Base-by-base conservation (phyloP, 2,329 filamentous ascomycete genomes). In the Dactylellina leptospora region DNA sequence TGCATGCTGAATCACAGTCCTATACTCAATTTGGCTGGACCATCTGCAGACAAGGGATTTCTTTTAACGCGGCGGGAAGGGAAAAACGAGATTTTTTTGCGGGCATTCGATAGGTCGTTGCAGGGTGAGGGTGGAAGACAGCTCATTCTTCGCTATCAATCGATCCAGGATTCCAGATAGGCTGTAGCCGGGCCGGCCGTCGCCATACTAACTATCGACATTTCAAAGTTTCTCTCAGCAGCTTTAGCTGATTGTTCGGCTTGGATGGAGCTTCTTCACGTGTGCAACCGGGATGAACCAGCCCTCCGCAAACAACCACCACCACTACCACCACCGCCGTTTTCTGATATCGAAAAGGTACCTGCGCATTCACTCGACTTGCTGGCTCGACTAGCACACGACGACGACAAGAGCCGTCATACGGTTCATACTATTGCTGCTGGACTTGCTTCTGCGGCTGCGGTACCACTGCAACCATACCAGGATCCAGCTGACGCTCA, bases 21-120 rank as follows among this genome's bases (percentile, higher is more conserved):
- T 64, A 64, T 53, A 72, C 68, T 72, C 45, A 20, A 72, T 72
- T 63, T 64, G 68, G 68, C 59, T 72, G 68, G 59, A 64, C 59
- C 45, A 54, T 64, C 68, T 58, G 59, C 53, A 55, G 51, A 47
- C 45, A 33, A 58, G 36, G 45, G 40, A 47, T 13, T 54, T 48
- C 60, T 68, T 54, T 27, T 40, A 50, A 42, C 30, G 44, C 23
- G 42, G 28, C 20, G 50, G 42, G 51, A 59, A 42, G 51, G 58
- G n/a, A n/a, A 40, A 51, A 47, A 38, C 38, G 38, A 47, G 45
- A 45, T 56, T 45, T 53, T 53, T 25, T 47, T 53, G 25, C 33
- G 25, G 58, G 48, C 22, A 45, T 28, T 61, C 58, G 66, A 71
- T 71, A 59, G 68, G 59, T 56, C 42, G 47, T 72, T 64, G 68